Evolutionary conservation across 202 grass and related monocot species (phyloP).

Genomic region (Zoysia matrella): DNA sequence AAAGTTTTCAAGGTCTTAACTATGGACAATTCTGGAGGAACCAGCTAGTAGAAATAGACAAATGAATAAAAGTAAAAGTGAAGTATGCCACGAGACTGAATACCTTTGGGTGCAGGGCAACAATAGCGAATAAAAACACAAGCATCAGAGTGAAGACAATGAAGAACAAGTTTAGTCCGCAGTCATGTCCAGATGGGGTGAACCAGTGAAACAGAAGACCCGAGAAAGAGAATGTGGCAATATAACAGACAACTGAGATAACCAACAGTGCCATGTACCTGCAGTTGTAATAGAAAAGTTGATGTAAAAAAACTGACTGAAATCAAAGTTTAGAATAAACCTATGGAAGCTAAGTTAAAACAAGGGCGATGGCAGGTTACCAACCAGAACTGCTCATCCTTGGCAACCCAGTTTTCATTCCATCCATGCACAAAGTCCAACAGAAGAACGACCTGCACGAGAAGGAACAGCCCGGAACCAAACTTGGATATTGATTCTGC

Average conservation of each 20-base stretch:
- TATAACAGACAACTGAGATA: conserved; percentile 49
- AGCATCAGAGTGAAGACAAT: conserved; percentile 90
- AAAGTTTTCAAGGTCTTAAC: neutral
- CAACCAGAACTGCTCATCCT: no score
- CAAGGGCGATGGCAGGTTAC: neutral
- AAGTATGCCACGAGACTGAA: neutral
- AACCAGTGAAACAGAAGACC: no score
- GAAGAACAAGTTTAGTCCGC: conserved; percentile 91
- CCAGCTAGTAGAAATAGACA: neutral
- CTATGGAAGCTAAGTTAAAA: neutral
- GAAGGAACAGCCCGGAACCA: conserved; percentile 91
- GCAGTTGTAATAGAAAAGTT: conserved; percentile 35
- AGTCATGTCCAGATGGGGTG: conserved; percentile 49
- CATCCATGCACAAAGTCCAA: conserved; percentile 79
- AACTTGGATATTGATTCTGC: conserved; percentile 96
- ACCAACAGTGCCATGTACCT: conserved; percentile 96
- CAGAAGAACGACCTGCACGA: conserved; percentile 96
- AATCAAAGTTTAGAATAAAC: neutral
- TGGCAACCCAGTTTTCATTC: no score
- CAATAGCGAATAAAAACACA: conserved; percentile 77
- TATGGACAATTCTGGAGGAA: neutral
- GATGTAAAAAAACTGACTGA: neutral
- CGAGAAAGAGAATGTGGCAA: no score
- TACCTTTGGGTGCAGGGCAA: conserved; percentile 98
- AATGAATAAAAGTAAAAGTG: neutral